Evolutionary conservation across 2,329 filamentous ascomycete species (phyloP).

Genomic region (Ceratocystis diversiconidia): DNA sequence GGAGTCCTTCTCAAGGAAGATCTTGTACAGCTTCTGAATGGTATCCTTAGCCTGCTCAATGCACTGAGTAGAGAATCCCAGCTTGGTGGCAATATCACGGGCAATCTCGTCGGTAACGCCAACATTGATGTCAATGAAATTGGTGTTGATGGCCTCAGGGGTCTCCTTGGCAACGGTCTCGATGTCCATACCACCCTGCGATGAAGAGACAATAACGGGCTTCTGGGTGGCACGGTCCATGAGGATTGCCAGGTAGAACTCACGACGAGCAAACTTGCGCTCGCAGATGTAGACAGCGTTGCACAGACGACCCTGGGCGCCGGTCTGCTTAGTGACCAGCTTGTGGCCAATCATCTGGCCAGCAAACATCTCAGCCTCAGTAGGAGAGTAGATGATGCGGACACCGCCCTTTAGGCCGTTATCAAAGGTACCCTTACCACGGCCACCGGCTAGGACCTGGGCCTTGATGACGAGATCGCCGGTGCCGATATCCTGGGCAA

Average conservation of each 20-base stretch:
- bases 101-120: conserved; percentile 95
- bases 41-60: conserved; percentile 88
- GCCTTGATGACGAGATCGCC: conserved; percentile 99
- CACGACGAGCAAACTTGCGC: conserved; percentile 96
- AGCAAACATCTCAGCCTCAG: conserved; percentile 92
- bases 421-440: conserved; percentile 95
- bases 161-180: conserved; percentile 96
- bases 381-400: conserved; percentile 95
- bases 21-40: conserved; percentile 97
- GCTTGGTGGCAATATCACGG: conserved; percentile 71
- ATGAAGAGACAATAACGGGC: conserved; percentile 93
- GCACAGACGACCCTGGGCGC: conserved; percentile 82
- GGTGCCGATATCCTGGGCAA: conserved; percentile 79
- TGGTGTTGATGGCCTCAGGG: conserved; percentile 90
- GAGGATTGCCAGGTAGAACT: conserved; percentile 97
- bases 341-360: conserved; percentile 99
- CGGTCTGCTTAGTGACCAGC: conserved; percentile 98
- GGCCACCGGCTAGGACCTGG: conserved; percentile 91
- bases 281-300: conserved; percentile 98
- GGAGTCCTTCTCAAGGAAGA: conserved; percentile 96
- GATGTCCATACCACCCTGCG: conserved; percentile 98
- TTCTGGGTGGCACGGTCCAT: conserved; percentile 90
- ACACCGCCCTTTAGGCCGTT: conserved; percentile 98
- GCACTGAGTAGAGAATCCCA: conserved; percentile 97
- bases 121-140: conserved; percentile 80